Percentiles rank a stretch among this genome's conserved stretches.
Conservation (phyloP, 202 grass and related monocot species). For the Tripidium arundinaceum region DNA sequence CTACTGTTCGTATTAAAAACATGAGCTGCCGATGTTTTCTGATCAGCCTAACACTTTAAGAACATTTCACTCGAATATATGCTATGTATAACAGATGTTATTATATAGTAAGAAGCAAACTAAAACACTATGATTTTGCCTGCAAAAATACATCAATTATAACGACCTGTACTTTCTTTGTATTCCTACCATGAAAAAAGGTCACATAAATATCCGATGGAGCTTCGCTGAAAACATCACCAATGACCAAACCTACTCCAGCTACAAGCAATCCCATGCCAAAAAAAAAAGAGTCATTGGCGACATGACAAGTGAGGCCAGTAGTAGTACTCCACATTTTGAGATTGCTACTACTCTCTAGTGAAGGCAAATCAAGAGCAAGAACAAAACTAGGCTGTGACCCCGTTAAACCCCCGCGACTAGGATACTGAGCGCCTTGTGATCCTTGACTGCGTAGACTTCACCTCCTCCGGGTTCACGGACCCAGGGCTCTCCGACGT, state of each 20-base stretch:
- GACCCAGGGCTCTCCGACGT: constrained; percentile 81
- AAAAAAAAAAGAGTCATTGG: not conserved
- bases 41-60: no score
- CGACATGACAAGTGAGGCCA: no score
- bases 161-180: constrained; percentile 17
- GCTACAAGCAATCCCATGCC: no score
- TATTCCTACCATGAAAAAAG: not conserved
- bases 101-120: not conserved
- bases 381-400: constrained; percentile 26
- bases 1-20: no score
- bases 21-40: no score
- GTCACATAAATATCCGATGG: constrained; percentile 6
- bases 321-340: constrained; percentile 18
- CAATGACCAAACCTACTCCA: constrained; percentile 25
- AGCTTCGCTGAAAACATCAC: constrained; percentile 24
- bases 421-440: constrained; percentile 54
- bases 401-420: not conserved
- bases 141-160: not conserved
- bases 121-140: not conserved
- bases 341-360: constrained; percentile 18
- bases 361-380: constrained; percentile 7
- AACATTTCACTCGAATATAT: no score
- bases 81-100: no score
- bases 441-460: constrained; percentile 60
- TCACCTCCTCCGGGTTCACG: constrained; percentile 57